Base-by-base conservation (phyloP, 352 stramenopile genomes). In the Blastocystis sp. region DNA sequence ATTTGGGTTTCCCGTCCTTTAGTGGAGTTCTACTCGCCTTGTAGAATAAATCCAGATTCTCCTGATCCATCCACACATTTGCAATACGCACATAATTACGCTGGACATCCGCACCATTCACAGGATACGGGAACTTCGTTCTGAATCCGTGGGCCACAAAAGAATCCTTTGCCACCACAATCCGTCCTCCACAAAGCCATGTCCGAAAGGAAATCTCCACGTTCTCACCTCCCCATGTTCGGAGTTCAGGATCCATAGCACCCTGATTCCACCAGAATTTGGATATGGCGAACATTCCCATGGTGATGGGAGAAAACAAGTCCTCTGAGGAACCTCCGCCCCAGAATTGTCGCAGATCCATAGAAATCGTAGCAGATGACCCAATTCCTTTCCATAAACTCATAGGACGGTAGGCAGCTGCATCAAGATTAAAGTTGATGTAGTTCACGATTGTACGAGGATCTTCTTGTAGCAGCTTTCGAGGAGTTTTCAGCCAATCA, bases 11-110 rank as follows among this genome's bases (percentile, higher is more conserved):
- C 71, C 43, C 73, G 1, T 85, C 67, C 19, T 32, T 21, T 24
- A 80, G 6, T 4, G 69, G 16, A 63, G 29, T 80, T 37, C 58
- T 19, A 73, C 54, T 71, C 27, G 54, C 73, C 16, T 85, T 74
- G 58, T 85, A 85, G 51, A 85, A 85, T 21, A 71, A 42, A 0
- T 71, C 21, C 3, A 85, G 39, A n/a, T 85, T 19, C 14, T 66
- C 29, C 0, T 74, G 5, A 21, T 71, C 73, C 73, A 85, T 73
- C 73, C 73, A 85, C 11, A 85, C 73, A 46, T 85, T 75, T 21
- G 73, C 73, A 73, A 85, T 71, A 16, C 73, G 73, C n/a, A 85
- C 58, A 67, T 85, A 85, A 43, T 85, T 85, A 16, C 73, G 54
- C 21, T 59, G 37, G 4, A 85, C 39, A 32, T 85, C 73, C 32